These are phyloP conservation scores for Candida hungchunana DNA, from an alignment of 805 yeast genomes.

Conservation along the genomic window DNA sequence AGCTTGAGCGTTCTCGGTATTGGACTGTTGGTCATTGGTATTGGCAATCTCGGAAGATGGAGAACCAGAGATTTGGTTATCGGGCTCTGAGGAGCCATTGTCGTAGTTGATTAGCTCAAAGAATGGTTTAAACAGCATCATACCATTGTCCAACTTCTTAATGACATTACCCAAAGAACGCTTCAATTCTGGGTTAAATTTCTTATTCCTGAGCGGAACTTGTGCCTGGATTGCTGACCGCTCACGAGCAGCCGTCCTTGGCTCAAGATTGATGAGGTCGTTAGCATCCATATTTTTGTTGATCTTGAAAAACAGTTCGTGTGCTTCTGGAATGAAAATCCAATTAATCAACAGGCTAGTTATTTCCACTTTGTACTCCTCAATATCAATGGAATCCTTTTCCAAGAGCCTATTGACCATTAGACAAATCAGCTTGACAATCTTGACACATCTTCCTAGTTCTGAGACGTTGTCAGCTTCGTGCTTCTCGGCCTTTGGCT, in stretches of 20 bases:
- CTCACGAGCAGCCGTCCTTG: neutral
- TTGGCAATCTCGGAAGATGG: neutral
- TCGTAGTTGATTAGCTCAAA: slow-evolving; percentile 21
- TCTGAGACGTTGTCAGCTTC: slow-evolving; percentile 22
- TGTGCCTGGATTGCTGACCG: neutral
- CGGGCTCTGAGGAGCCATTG: no score
- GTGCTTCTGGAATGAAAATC: slow-evolving; percentile 61
- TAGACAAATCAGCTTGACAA: slow-evolving; percentile 53
- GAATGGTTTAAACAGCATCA: slow-evolving; percentile 24
- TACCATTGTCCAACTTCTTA: slow-evolving; percentile 24
- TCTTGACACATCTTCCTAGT: slow-evolving; percentile 31
- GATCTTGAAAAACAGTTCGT: slow-evolving; percentile 46
- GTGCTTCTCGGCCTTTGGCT: slow-evolving; percentile 15
- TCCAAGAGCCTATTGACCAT: slow-evolving; percentile 53
- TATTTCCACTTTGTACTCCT: slow-evolving; percentile 54
- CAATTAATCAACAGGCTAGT: slow-evolving; percentile 59
- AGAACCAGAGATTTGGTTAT: no score
- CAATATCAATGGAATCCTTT: slow-evolving; percentile 40
- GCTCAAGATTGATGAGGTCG: neutral
- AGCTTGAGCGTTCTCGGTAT: no score
- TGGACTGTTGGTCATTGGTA: no score
- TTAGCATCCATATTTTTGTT: slow-evolving; percentile 19
- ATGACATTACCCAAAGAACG: slow-evolving; percentile 23
- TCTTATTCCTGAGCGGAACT: slow-evolving; percentile 12
- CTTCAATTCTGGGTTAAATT: slow-evolving; percentile 23